phyloP scores from a whole-genome alignment of 345 rosid species.

The Lumnitzera littorea region DNA sequence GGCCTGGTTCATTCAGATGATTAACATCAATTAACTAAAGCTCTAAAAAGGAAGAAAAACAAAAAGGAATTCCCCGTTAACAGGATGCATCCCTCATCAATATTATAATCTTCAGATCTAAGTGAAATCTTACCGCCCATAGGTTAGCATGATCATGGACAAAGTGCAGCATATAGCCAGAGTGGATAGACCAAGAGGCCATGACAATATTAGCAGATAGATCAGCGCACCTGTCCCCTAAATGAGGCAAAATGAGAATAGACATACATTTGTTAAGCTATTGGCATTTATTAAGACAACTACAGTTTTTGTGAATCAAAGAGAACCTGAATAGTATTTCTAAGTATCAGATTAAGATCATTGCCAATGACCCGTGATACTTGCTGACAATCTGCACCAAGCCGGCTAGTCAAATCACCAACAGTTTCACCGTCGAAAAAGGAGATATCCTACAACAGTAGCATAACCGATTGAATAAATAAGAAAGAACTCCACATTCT shows the following conservation, averaged over 20 bases:
- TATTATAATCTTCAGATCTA: no score
- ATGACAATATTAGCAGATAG: slow-evolving; percentile 74
- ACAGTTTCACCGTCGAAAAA: slow-evolving; percentile 92
- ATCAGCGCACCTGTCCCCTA: slow-evolving; percentile 84
- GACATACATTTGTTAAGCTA: slow-evolving; percentile 14
- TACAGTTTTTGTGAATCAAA: not conserved
- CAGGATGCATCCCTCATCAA: no score
- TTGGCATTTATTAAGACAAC: slow-evolving; percentile 5
- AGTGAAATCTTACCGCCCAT: slow-evolving; percentile 62
- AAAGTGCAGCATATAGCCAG: slow-evolving; percentile 65
- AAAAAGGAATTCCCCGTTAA: no score
- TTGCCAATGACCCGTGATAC: slow-evolving; percentile 90
- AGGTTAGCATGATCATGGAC: slow-evolving; percentile 67
- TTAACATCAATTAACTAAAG: no score
- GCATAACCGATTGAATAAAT: slow-evolving; percentile 10
- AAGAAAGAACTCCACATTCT: not conserved
- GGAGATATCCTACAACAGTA: slow-evolving; percentile 63
- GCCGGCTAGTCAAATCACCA: slow-evolving; percentile 98
- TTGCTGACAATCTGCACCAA: slow-evolving; percentile 98
- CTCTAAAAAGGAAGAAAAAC: no score
- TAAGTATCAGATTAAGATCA: slow-evolving; percentile 80
- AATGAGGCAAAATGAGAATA: slow-evolving; percentile 19
- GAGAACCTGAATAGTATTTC: slow-evolving; percentile 86
- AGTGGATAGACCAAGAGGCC: slow-evolving; percentile 81
- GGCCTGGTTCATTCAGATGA: no score